Conservation (phyloP, 257 asterid genomes). For the Rubia yunnanensis region DNA sequence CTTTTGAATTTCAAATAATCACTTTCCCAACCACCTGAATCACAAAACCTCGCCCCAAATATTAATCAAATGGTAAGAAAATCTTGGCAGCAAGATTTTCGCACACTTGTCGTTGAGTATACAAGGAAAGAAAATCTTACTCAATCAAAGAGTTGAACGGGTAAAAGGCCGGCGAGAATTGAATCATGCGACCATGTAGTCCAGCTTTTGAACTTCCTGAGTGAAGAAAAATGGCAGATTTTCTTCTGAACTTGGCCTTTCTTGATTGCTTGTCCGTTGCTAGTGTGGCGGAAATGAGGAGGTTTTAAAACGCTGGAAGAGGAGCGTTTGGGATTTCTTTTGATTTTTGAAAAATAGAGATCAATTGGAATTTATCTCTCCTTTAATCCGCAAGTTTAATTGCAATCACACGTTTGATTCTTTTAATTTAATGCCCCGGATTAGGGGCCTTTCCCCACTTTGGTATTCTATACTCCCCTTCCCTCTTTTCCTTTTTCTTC, state of each 20-base stretch:
- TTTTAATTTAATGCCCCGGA: background rate
- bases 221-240: background rate
- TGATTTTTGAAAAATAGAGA: background rate
- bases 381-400: background rate
- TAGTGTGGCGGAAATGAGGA: constrained; percentile 6
- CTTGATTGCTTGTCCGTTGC: background rate
- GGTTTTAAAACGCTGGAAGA: constrained; percentile 27
- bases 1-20: constrained; percentile 10
- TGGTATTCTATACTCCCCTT: background rate
- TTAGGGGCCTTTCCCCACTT: background rate
- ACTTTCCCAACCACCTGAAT: constrained; percentile 3
- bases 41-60: background rate
- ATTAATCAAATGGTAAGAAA: background rate
- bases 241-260: background rate
- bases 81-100: background rate
- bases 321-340: constrained; percentile 27
- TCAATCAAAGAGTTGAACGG: constrained; percentile 16
- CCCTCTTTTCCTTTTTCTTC: background rate
- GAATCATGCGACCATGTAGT: background rate
- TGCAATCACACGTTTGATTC: background rate
- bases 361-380: background rate
- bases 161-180: constrained; percentile 17
- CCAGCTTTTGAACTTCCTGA: background rate
- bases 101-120: background rate
- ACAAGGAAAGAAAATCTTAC: constrained; percentile 5